Evolutionary conservation across 2,329 filamentous ascomycete genomes (phyloP).

Genomic region (Aquanectria penicillioides): DNA sequence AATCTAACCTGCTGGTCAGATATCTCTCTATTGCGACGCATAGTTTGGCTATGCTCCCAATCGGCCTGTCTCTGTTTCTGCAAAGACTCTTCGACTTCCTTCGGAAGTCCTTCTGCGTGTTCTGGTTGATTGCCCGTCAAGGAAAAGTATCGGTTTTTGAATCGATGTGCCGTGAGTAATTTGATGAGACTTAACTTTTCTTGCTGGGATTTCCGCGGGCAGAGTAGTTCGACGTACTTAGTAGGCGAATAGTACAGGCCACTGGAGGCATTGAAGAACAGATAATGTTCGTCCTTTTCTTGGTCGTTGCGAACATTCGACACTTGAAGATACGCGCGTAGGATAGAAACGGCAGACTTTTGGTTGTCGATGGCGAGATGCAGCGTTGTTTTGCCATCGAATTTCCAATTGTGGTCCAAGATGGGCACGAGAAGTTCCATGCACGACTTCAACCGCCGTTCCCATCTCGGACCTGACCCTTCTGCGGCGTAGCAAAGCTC

Average conservation of each 20-base stretch:
- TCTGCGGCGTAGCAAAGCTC: background rate
- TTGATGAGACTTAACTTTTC: background rate
- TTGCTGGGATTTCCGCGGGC: background rate
- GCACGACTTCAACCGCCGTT: background rate
- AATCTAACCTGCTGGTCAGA: too few species aligned
- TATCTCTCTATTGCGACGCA: too few species aligned
- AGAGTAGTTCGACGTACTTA: background rate
- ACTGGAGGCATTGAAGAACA: background rate
- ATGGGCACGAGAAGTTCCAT: background rate
- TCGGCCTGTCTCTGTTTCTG: background rate
- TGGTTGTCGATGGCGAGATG: background rate
- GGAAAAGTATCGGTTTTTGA: background rate
- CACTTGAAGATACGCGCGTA: background rate
- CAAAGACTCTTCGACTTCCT: background rate
- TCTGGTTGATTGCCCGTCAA: background rate
- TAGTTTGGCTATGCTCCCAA: background rate
- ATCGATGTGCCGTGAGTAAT: background rate
- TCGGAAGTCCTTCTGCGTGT: background rate
- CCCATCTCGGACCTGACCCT: background rate
- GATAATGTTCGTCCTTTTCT: background rate
- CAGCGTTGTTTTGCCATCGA: background rate
- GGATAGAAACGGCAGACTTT: background rate
- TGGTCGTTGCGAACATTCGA: background rate
- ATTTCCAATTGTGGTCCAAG: background rate
- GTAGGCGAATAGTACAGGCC: background rate